These are phyloP conservation scores for Talaromyces sp. DNA, from an alignment of 2,329 filamentous ascomycete genomes.

Conservation along the genomic window DNA sequence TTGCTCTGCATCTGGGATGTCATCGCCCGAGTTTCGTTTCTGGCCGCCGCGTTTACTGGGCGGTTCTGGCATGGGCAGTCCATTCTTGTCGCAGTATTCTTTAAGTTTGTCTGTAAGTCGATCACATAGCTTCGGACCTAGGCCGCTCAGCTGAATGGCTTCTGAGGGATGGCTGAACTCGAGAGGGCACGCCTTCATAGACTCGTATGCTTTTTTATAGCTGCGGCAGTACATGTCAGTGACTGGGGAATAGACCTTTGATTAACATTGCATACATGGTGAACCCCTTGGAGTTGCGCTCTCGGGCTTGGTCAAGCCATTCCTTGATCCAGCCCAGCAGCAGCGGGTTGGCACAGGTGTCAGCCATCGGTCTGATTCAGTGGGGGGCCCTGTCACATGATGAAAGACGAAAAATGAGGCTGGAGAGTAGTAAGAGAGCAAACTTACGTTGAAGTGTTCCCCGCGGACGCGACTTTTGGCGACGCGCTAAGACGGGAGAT, in stretches of 20 bases:
- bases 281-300: conserved; percentile 64
- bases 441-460: too few relatives aligned
- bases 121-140: conserved; percentile 66
- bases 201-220: conserved; percentile 70
- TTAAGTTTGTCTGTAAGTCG: conserved; percentile 56
- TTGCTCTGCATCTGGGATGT: conserved; percentile 22
- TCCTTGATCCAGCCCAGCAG: conserved; percentile 70
- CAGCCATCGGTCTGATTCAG: conserved; percentile 21
- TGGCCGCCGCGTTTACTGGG: conserved; percentile 35
- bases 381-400: not conserved
- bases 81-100: conserved; percentile 59
- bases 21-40: conserved; percentile 26
- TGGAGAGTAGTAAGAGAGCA: too few relatives aligned
- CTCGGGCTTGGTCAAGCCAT: conserved; percentile 64
- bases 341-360: conserved; percentile 60
- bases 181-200: conserved; percentile 68
- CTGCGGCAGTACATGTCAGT: conserved; percentile 28
- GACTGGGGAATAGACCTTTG: not conserved
- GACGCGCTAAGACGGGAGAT: conserved; percentile 5
- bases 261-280: conserved; percentile 38
- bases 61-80: conserved; percentile 60
- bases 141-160: conserved; percentile 65
- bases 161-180: conserved; percentile 66
- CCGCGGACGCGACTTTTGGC: not conserved
- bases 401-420: not conserved